Percentiles rank a stretch among this genome's conserved stretches.
phyloP scores from a whole-genome alignment of 257 asterid species.

The Solanum verrucosum region DNA sequence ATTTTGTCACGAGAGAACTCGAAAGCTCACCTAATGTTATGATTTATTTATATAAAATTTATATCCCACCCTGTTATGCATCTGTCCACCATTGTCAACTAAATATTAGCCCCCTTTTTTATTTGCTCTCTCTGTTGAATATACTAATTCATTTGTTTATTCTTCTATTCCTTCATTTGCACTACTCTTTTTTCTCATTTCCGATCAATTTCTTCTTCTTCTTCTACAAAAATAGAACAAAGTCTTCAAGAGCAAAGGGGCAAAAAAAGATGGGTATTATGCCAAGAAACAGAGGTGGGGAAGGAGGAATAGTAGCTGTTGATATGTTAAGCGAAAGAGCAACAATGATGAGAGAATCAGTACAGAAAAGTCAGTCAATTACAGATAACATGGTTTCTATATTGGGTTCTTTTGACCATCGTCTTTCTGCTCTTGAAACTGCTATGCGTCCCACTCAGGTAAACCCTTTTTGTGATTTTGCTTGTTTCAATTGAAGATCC shows the following conservation, averaged over 20 bases:
- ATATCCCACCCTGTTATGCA: background rate
- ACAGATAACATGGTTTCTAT: slow-evolving; percentile 36
- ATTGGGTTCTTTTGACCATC: slow-evolving; percentile 39
- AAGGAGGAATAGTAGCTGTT: slow-evolving; percentile 1
- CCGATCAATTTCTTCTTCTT: background rate
- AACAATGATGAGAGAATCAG: slow-evolving; percentile 26
- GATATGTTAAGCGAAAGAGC: slow-evolving; percentile 32
- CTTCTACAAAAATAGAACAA: background rate
- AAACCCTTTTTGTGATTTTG: background rate
- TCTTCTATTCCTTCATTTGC: background rate
- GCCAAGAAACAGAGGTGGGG: slow-evolving; percentile 4
- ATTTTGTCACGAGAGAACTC: too few species aligned
- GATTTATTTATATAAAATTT: too few species aligned
- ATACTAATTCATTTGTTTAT: too few species aligned
- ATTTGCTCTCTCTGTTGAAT: background rate
- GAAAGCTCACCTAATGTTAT: too few species aligned
- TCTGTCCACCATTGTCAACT: background rate
- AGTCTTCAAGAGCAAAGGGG: background rate
- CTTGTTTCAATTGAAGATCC: background rate
- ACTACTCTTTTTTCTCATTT: background rate
- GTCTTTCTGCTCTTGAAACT: slow-evolving; percentile 41
- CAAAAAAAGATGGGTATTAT: slow-evolving; percentile 20
- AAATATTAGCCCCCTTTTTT: background rate
- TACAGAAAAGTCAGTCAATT: slow-evolving; percentile 31
- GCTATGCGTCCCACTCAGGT: slow-evolving; percentile 51